A percentile compares a stretch with the other conserved stretches of the same genome.
These are phyloP conservation scores for Quercus lobata DNA, from an alignment of 331 rosid species.

Conservation along the genomic window DNA sequence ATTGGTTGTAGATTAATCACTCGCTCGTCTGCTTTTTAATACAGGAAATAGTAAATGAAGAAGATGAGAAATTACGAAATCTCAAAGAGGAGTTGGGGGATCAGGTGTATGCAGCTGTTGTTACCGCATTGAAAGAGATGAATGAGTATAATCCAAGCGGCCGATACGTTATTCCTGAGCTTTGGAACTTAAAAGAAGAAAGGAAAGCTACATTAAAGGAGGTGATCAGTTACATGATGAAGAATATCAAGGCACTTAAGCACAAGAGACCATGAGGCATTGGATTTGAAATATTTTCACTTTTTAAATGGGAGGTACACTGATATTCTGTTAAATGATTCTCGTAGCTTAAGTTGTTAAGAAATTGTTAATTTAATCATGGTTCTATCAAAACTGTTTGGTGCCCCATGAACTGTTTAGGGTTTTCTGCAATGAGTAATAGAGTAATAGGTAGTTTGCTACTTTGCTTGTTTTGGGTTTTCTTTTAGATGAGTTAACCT, in stretches of 20 bases:
- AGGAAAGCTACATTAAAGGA: conserved; percentile 96
- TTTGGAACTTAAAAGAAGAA: conserved; percentile 75
- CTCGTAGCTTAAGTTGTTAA: too few relatives aligned
- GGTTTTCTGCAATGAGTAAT: too few relatives aligned
- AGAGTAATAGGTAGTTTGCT: too few relatives aligned
- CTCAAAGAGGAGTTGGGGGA: conserved; percentile 85
- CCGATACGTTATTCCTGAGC: conserved; percentile 56
- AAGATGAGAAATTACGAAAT: conserved; percentile 56
- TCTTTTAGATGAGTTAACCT: too few relatives aligned
- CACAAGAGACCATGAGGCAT: conserved; percentile 62
- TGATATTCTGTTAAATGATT: too few relatives aligned
- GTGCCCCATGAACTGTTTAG: too few relatives aligned
- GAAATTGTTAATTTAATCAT: too few relatives aligned
- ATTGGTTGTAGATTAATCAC: conserved; percentile 12
- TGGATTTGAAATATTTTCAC: background rate
- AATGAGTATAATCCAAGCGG: conserved; percentile 91
- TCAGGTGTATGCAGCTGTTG: conserved; percentile 50
- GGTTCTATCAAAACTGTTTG: too few relatives aligned
- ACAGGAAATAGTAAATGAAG: conserved; percentile 62
- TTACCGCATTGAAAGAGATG: conserved; percentile 57
- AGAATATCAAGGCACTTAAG: conserved; percentile 47
- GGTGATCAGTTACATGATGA: conserved; percentile 50
- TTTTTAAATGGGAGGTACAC: background rate
- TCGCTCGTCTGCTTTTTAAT: background rate
- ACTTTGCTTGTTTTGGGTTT: too few relatives aligned